Conservation (phyloP, 2,329 filamentous ascomycete species). For the Thielaviopsis punctulata region DNA sequence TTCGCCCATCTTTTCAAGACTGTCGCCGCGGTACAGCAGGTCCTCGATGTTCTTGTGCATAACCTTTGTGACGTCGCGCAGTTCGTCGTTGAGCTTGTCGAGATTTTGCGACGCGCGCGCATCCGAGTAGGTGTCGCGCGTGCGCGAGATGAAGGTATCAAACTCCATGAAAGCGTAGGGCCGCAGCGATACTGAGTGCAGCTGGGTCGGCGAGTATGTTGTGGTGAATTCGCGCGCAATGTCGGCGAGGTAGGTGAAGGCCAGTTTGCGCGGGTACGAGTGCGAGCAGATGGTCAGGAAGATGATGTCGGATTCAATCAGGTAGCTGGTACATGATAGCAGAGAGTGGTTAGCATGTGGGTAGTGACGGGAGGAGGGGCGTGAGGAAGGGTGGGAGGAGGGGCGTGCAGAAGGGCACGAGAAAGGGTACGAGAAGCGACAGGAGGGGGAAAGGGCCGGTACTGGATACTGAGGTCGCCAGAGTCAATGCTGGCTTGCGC, state of each 20-base stretch:
- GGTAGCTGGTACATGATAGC: slow-evolving; percentile 41
- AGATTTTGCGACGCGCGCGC: slow-evolving; percentile 80
- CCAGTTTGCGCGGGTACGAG: slow-evolving; percentile 91
- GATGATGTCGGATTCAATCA: slow-evolving; percentile 66
- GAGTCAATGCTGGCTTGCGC: slow-evolving; percentile 85
- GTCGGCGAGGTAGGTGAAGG: slow-evolving; percentile 94
- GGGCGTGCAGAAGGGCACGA: too few relatives aligned
- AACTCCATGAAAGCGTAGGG: slow-evolving; percentile 97
- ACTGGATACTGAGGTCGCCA: slow-evolving; percentile 71
- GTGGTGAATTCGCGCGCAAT: slow-evolving; percentile 79
- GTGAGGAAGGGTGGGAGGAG: not conserved
- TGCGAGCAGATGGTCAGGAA: slow-evolving; percentile 89
- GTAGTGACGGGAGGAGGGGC: not conserved
- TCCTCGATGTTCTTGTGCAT: slow-evolving; percentile 99
- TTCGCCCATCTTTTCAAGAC: slow-evolving; percentile 91
- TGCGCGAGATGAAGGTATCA: slow-evolving; percentile 88
- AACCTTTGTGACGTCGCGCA: slow-evolving; percentile 93
- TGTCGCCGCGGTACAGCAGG: slow-evolving; percentile 84
- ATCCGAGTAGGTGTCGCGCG: slow-evolving; percentile 87
- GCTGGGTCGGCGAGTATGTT: slow-evolving; percentile 58
- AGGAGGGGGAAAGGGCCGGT: slow-evolving; percentile 20
- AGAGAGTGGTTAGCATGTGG: not conserved
- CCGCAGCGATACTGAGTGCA: slow-evolving; percentile 56
- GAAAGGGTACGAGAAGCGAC: too few relatives aligned
- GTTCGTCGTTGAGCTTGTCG: slow-evolving; percentile 88